Evolutionary conservation across 495 filamentous ascomycete genomes (phyloP).

Genomic region (Astrothelium macrocarpum): DNA sequence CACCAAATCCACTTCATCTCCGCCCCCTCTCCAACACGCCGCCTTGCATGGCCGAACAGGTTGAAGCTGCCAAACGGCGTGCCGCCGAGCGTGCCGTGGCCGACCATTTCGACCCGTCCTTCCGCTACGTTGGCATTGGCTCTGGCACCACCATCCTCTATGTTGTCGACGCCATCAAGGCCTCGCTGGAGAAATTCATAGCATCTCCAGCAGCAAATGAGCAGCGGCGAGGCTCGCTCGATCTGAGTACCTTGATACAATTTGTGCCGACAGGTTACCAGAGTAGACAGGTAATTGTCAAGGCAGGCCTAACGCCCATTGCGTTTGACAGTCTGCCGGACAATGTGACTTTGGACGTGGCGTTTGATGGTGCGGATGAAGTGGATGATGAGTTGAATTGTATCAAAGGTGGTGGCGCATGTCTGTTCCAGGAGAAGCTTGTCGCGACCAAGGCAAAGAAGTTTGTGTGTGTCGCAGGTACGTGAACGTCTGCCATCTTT

Average conservation of each 20-base stretch:
- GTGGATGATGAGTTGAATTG: constrained; percentile 91
- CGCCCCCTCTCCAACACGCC: not conserved
- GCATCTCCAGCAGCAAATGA: constrained; percentile 15
- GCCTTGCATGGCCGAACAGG: constrained; percentile 6
- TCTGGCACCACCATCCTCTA: constrained; percentile 90
- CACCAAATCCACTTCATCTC: not conserved
- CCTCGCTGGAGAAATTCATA: constrained; percentile 33
- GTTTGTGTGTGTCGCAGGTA: constrained; percentile 89
- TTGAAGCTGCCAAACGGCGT: constrained; percentile 76
- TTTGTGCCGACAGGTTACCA: constrained; percentile 93
- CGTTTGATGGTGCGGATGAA: constrained; percentile 94
- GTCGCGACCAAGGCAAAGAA: constrained; percentile 76
- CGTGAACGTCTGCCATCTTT: constrained; percentile 15
- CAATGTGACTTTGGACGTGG: constrained; percentile 59
- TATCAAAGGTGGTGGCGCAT: constrained; percentile 95
- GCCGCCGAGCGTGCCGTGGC: constrained; percentile 76
- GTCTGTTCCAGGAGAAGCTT: constrained; percentile 95
- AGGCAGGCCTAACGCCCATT: constrained; percentile 64
- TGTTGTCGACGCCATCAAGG: constrained; percentile 88
- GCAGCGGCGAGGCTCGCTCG: constrained; percentile 10
- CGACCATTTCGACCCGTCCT: constrained; percentile 66
- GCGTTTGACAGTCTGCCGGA: constrained; percentile 63
- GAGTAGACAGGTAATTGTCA: constrained; percentile 69
- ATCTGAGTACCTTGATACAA: constrained; percentile 19
- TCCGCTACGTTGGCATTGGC: constrained; percentile 80